A percentile compares a stretch with the other conserved stretches of the same genome.
Evolutionary conservation across 768 basidiomycete genomes (phyloP).

Genomic region (Crassisporium funariophilum): DNA sequence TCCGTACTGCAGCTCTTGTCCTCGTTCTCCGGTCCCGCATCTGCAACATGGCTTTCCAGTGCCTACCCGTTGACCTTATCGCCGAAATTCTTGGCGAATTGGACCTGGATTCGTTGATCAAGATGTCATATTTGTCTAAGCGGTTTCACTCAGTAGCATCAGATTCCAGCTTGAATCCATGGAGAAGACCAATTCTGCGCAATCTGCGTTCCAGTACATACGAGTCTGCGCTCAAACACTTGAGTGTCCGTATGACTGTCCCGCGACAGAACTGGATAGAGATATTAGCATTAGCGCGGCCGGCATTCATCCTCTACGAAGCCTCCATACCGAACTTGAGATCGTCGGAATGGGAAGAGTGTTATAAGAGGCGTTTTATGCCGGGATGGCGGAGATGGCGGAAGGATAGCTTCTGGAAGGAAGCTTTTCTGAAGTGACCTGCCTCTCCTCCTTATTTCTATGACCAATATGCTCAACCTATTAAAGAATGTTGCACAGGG

Average conservation of each 20-base stretch:
- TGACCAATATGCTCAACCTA: constrained; percentile 9
- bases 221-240: constrained; percentile 52
- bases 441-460: constrained; percentile 6
- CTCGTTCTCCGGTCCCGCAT: constrained; percentile 9
- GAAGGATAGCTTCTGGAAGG: constrained; percentile 64
- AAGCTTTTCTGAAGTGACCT: constrained; percentile 64
- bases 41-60: constrained; percentile 41
- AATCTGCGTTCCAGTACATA: constrained; percentile 51
- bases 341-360: constrained; percentile 73
- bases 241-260: constrained; percentile 64
- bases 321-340: constrained; percentile 69
- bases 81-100: constrained; percentile 72
- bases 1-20: constrained; percentile 7
- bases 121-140: constrained; percentile 60
- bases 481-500: constrained; percentile 57
- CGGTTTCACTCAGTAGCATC: constrained; percentile 59
- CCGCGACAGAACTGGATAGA: constrained; percentile 83
- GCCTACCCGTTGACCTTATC: constrained; percentile 77
- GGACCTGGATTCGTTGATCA: constrained; percentile 61
- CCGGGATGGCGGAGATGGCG: constrained; percentile 79
- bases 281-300: constrained; percentile 62
- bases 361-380: constrained; percentile 69
- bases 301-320: constrained; percentile 67
- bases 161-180: constrained; percentile 70
- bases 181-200: constrained; percentile 70